phyloP scores from a whole-genome alignment of 139 green algal species.

The Protoeuglena noctilucae region DNA sequence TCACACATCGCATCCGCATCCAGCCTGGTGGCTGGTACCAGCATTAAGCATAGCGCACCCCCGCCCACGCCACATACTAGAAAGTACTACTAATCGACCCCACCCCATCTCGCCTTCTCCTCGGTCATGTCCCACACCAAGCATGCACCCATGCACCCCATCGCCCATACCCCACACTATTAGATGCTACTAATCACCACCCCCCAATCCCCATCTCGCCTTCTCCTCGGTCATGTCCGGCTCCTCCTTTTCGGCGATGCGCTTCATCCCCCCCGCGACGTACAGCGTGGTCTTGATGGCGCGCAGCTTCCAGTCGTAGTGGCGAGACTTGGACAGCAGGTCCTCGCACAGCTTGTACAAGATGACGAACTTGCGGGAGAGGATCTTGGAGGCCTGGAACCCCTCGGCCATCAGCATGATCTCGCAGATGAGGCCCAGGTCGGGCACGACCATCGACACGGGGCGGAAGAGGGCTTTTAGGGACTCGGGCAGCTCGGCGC shows the following conservation, averaged over 20 bases:
- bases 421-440: conserved; percentile 81
- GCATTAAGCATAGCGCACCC: too few relatives aligned
- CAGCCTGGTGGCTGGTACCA: too few relatives aligned
- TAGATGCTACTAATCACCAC: neutral
- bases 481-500: conserved; percentile 79
- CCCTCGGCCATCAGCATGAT: conserved; percentile 94
- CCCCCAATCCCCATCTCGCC: conserved; percentile 22
- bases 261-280: conserved; percentile 84
- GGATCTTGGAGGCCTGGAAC: conserved; percentile 71
- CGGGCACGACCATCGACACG: conserved; percentile 77
- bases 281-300: conserved; percentile 95
- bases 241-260: conserved; percentile 18
- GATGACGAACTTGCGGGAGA: conserved; percentile 82
- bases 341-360: conserved; percentile 86
- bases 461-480: conserved; percentile 83
- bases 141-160: too few relatives aligned
- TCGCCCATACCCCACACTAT: too few relatives aligned
- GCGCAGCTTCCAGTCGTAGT: conserved; percentile 94
- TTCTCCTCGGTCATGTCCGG: conserved; percentile 78
- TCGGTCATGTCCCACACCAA: conserved; percentile 67
- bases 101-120: conserved; percentile 56
- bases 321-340: conserved; percentile 56
- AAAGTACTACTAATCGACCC: neutral
- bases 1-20: too few relatives aligned
- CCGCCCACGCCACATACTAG: too few relatives aligned